These are phyloP conservation scores for Raphanus raphanistrum DNA, from an alignment of 345 rosid species.

Conservation along the genomic window DNA sequence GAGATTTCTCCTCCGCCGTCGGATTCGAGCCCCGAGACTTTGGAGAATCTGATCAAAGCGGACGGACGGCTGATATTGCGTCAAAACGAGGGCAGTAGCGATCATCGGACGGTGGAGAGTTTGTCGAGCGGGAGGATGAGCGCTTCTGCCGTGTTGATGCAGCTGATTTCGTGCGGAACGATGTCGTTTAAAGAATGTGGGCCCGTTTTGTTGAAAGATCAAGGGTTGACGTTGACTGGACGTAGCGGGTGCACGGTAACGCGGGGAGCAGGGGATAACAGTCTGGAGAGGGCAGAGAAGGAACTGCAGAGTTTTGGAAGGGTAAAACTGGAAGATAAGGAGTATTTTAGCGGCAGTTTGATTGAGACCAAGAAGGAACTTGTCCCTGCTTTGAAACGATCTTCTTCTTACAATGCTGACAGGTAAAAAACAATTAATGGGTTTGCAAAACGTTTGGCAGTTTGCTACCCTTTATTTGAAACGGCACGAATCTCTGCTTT, in stretches of 20 bases:
- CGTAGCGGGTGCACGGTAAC: conserved; percentile 51
- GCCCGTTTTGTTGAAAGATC: conserved; percentile 58
- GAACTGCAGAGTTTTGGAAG: conserved; percentile 40
- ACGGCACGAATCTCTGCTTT: conserved; percentile 25
- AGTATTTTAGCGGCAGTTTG: conserved; percentile 93
- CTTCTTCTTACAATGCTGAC: conserved; percentile 80
- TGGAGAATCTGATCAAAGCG: conserved; percentile 77
- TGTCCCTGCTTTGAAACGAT: conserved; percentile 65
- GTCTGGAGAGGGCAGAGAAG: conserved; percentile 28
- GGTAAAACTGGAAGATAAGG: conserved; percentile 76
- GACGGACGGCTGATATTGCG: conserved; percentile 63
- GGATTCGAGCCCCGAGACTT: conserved; percentile 93
- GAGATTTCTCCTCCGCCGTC: conserved; percentile 96
- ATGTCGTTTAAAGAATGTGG: conserved; percentile 79
- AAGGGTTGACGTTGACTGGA: conserved; percentile 57
- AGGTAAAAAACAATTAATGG: conserved; percentile 45
- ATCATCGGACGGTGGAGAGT: conserved; percentile 55
- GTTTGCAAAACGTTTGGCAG: conserved; percentile 2
- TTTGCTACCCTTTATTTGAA: neutral
- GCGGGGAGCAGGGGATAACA: conserved; percentile 48
- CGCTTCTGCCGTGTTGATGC: conserved; percentile 90
- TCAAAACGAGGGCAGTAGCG: conserved; percentile 24
- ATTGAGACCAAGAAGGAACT: conserved; percentile 68
- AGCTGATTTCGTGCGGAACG: conserved; percentile 86
- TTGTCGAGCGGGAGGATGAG: conserved; percentile 59